Percentiles rank a stretch among this genome's conserved stretches.
Evolutionary conservation across 345 rosid genomes (phyloP).

Genomic region (Lepidium didymum): DNA sequence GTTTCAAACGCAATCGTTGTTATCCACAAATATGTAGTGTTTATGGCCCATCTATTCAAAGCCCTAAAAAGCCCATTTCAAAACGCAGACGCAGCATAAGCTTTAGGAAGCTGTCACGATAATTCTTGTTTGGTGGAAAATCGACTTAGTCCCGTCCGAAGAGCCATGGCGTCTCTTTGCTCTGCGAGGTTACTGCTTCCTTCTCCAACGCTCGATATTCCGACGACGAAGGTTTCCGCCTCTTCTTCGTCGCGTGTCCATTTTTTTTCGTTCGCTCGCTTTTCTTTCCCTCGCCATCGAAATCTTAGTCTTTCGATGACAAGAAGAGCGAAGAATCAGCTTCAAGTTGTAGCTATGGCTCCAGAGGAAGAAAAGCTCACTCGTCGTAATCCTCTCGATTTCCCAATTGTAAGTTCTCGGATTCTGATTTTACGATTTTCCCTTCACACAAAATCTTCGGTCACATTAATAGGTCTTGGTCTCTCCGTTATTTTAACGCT

Average conservation of each 20-base stretch:
- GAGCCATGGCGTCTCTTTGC: conserved; percentile 29
- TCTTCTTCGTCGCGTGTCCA: conserved; percentile 16
- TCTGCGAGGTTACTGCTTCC: conserved; percentile 16
- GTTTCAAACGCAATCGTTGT: no score
- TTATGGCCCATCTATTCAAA: not conserved
- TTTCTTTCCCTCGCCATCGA: conserved; percentile 3
- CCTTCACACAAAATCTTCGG: not conserved
- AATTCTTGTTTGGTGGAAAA: conserved; percentile 26
- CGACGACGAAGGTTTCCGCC: not conserved
- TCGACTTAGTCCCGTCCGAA: not conserved
- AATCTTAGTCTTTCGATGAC: not conserved
- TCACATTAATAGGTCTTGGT: not conserved
- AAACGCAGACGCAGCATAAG: conserved; percentile 2
- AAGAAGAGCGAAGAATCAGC: conserved; percentile 19
- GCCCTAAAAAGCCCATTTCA: not conserved
- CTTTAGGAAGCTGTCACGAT: conserved; percentile 2
- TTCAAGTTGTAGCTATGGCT: conserved; percentile 55
- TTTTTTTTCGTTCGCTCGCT: conserved; percentile 1
- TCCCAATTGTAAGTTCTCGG: conserved; percentile 45
- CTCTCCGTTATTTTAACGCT: not conserved
- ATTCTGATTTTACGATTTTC: not conserved
- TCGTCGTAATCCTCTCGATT: conserved; percentile 64
- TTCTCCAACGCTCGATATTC: conserved; percentile 18
- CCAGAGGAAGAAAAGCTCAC: conserved; percentile 70
- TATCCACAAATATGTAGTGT: not conserved